Base-by-base conservation (phyloP, 73 alveolate genomes). In the Uronychia setigera region DNA sequence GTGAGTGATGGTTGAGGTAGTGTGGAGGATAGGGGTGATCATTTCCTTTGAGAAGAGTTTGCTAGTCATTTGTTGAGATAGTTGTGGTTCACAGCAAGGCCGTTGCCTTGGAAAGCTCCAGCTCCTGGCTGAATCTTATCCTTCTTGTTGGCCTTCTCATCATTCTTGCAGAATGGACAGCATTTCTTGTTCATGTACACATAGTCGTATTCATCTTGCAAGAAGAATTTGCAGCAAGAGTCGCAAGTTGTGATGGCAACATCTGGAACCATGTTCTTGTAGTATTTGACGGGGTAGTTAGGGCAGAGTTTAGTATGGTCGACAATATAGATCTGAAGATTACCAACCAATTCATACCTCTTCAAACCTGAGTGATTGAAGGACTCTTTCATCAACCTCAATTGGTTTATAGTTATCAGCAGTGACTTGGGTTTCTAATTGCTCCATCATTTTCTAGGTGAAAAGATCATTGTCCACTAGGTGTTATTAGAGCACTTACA, bases 151-250 rank as follows among this genome's bases (percentile, higher is more conserved):
- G 29, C 75, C 77, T 60, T 57, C 84, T 46, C 67, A 46, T 5
- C 19, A 32, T 27, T 26, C 86, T 90, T 92, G 81, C 98, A 96
- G 86, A 96, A 93, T 59, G 98, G 98, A 79, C 98, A 95, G 85
- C 92, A 90, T 29, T 91, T 95, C 59, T 91, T 89, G 87, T 96
- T 96, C 74, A 96, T 86, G 82, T 91, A 95, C n/a, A 97, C 98
- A 80, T 90, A 93, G 82, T 96, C 99, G 83, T 87, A 96, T 85
- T 96, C 98, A 83, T 96, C 99, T 83, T 91, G 74, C 25, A 96
- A 78, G 92, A 95, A 93, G 95, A 96, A 94, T 57, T 87, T 93
- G 82, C 95, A 92, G 83, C 98, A 92, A 32, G 77, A 67, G 74
- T 93, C 95, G 74, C 98, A 95, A 85, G 93, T 83, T 29, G 95